Evolutionary conservation across 305 asterid genomes (phyloP), one percentile per base, ranked within the genome.

Genomic region (Solanum hybrid): DNA sequence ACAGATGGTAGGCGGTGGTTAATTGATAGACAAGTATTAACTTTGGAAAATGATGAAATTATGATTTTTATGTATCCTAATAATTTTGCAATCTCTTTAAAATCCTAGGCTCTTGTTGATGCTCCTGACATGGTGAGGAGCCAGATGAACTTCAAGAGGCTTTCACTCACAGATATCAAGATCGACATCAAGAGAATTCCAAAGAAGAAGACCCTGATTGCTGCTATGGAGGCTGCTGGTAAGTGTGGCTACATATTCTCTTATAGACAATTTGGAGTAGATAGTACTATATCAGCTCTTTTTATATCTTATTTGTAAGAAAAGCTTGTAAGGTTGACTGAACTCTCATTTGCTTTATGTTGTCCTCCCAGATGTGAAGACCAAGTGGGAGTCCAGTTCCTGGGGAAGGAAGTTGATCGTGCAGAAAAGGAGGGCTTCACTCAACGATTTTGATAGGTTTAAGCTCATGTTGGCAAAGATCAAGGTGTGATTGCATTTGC

Each of bases 321-420:
- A 31, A 84, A 10, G 75, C 35, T 31, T 84, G 42, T 2, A 10
- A 84, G 87, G 2, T 40, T 88, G 86, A 56, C n/a, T 16, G 0
- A 10, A 24, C 12, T 56, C 16, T 46, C 87, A 22, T 31, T 51
- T 31, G 4, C 76, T 80, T 20, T 56, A 3, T 56, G 69, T 3
- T 51, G n/a, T 7, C 24, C 71, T 86, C 26, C 9, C 92, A 97
- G 99, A 97, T 94, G 99, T 97, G 36, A 96, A 95, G 93, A 95
- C 92, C 34, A 96, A 95, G 91, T 97, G 98, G 99, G 99, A 97
- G 88, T 95, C 91, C 86, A 97, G 99, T 80, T 95, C 99, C 0
- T 96, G 99, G 99, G 99, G 98, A n/a, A 94, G 98, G 92, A 97
- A 97, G 95, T 90, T 97, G 89, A 94, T 96, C 40, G 99, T 97